These are phyloP conservation scores for Wickerhamomyces sp. DNA, from an alignment of 1,139 yeast species.

Conservation along the genomic window DNA sequence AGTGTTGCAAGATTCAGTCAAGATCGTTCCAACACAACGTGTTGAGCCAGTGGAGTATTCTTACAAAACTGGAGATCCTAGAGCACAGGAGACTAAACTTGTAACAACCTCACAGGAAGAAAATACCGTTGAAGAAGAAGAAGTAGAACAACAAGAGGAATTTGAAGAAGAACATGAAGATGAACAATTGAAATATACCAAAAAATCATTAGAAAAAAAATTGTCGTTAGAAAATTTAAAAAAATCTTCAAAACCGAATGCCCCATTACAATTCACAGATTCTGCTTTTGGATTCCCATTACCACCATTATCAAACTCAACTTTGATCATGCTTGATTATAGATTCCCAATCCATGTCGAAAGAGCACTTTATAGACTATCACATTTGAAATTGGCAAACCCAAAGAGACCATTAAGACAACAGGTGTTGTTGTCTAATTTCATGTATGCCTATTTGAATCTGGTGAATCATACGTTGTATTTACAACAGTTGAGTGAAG, in stretches of 20 bases:
- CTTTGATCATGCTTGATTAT: conserved; percentile 73
- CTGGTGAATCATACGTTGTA: conserved; percentile 86
- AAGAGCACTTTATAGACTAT: conserved; percentile 86
- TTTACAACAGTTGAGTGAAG: conserved; percentile 50
- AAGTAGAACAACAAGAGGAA: conserved; percentile 6
- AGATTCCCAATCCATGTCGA: conserved; percentile 94
- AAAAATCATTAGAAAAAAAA: conserved; percentile 20
- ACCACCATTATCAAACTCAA: conserved; percentile 73
- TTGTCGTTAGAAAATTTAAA: conserved; percentile 28
- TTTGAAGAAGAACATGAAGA: conserved; percentile 4
- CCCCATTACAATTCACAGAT: conserved; percentile 72
- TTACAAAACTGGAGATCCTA: conserved; percentile 3
- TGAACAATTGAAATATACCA: conserved; percentile 16
- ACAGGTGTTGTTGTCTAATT: conserved; percentile 87
- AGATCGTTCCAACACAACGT: conserved; percentile 9
- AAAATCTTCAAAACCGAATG: conserved; percentile 43
- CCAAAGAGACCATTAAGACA: conserved; percentile 87
- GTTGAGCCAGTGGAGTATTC: neutral
- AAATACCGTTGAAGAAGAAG: conserved; percentile 3
- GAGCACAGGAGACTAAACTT: conserved; percentile 1
- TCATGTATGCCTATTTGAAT: conserved; percentile 95
- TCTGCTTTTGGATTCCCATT: conserved; percentile 84
- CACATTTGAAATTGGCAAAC: conserved; percentile 90
- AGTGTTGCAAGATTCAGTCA: conserved; percentile 17
- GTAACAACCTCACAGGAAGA: conserved; percentile 4